These are phyloP conservation scores for Davidsoniella neocaledoniae DNA, from an alignment of 2,329 filamentous ascomycete genomes.

Conservation along the genomic window DNA sequence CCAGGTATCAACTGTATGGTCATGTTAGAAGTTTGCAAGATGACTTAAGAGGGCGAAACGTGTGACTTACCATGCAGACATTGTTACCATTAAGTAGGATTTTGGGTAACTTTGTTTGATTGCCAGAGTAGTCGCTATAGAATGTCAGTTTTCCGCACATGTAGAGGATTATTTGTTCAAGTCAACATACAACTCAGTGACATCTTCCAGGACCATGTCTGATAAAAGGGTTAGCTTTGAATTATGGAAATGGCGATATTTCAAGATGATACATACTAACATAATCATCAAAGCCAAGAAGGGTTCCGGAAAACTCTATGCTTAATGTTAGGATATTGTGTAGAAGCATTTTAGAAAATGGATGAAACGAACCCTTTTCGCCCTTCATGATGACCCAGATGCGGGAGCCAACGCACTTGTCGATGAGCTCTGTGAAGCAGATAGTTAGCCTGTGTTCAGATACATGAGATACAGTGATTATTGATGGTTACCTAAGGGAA, in stretches of 20 bases:
- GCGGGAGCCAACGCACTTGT: conserved; percentile 93
- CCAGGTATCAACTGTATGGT: conserved; percentile 52
- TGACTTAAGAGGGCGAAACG: background rate
- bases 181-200: conserved; percentile 71
- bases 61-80: conserved; percentile 76
- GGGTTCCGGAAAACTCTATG: conserved; percentile 82
- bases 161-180: too few species aligned
- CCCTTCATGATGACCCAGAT: conserved; percentile 99
- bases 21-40: background rate
- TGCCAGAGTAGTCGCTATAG: conserved; percentile 74
- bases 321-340: conserved; percentile 6
- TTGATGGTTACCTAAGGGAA: conserved; percentile 45
- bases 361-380: conserved; percentile 59
- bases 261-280: conserved; percentile 60
- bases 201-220: conserved; percentile 98
- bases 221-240: conserved; percentile 15
- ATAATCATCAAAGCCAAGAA: conserved; percentile 96
- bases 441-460: background rate
- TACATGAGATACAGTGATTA: background rate
- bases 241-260: background rate
- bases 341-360: too few species aligned
- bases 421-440: conserved; percentile 65
- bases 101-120: conserved; percentile 78
- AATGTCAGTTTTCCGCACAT: background rate
- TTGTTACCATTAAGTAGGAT: conserved; percentile 96